These are phyloP conservation scores for Vaccinium corymbosum DNA, from an alignment of 148 eudicot genomes.

Conservation along the genomic window DNA sequence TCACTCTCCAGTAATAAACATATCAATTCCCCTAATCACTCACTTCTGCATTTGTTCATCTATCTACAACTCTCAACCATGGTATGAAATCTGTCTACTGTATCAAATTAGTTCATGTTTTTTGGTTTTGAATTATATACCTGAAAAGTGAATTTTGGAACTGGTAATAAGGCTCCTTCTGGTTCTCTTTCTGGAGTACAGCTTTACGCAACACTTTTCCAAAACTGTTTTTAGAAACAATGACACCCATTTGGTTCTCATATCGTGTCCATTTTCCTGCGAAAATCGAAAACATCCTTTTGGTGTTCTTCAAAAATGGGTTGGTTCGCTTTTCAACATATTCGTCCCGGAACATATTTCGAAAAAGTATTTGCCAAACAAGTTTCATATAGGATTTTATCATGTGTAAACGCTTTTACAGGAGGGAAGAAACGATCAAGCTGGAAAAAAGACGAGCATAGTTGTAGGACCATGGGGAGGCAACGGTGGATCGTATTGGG, in stretches of 20 bases:
- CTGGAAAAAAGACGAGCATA: conserved; percentile 30
- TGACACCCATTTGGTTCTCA: not conserved
- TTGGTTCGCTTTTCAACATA: not conserved
- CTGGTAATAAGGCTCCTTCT: not conserved
- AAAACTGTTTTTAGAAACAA: not conserved
- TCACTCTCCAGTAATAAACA: not conserved
- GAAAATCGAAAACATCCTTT: not conserved
- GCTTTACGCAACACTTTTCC: not conserved
- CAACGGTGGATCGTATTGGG: conserved; percentile 59
- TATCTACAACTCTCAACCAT: not conserved
- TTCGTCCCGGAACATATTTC: not conserved
- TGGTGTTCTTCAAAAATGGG: not conserved
- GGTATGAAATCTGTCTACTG: not conserved
- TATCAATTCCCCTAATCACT: not conserved
- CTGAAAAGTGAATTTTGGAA: not conserved
- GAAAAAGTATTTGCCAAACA: not conserved
- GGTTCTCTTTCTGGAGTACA: not conserved
- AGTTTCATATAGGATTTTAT: not conserved
- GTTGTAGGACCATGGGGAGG: conserved; percentile 78
- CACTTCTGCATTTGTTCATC: not conserved
- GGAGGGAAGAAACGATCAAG: conserved; percentile 27
- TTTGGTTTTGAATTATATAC: not conserved
- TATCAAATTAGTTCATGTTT: not conserved
- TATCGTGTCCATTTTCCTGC: not conserved
- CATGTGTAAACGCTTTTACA: not conserved